These are phyloP conservation scores for Citrullus colocynthis DNA, from an alignment of 306 rosid species.

Conservation along the genomic window DNA sequence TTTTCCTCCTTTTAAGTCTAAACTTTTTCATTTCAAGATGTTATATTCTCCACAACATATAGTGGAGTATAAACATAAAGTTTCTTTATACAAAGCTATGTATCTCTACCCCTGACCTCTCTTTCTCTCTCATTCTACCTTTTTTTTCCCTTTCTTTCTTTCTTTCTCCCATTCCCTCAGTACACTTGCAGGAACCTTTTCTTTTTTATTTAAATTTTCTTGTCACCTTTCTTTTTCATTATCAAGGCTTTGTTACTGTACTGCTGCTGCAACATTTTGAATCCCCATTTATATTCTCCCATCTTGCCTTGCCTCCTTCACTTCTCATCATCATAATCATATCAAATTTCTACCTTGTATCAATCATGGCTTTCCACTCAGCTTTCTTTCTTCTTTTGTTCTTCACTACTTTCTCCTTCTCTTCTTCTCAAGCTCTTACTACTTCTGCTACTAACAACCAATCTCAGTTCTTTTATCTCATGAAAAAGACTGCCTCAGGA, in stretches of 20 bases:
- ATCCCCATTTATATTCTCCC: conserved; percentile 53
- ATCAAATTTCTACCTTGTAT: neutral
- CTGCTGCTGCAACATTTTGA: conserved; percentile 18
- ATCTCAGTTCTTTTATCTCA: conserved; percentile 34
- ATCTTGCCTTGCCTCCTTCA: conserved; percentile 20
- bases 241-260: conserved; percentile 7
- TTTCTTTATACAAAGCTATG: conserved; percentile 27
- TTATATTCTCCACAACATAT: conserved; percentile 22
- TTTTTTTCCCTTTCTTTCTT: neutral
- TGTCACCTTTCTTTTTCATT: neutral
- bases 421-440: conserved; percentile 16
- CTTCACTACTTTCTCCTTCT: conserved; percentile 8
- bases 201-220: neutral
- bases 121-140: neutral
- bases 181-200: conserved; percentile 4
- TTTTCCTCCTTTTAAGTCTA: neutral
- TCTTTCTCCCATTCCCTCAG: neutral
- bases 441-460: conserved; percentile 13
- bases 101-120: neutral
- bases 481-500: conserved; percentile 43
- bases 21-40: neutral
- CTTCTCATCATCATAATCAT: neutral
- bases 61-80: conserved; percentile 74
- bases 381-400: conserved; percentile 23
- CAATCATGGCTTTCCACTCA: conserved; percentile 9